Base-by-base conservation (phyloP, 2,329 filamentous ascomycete genomes). In the Hawksworthiomyces lignivorus region DNA sequence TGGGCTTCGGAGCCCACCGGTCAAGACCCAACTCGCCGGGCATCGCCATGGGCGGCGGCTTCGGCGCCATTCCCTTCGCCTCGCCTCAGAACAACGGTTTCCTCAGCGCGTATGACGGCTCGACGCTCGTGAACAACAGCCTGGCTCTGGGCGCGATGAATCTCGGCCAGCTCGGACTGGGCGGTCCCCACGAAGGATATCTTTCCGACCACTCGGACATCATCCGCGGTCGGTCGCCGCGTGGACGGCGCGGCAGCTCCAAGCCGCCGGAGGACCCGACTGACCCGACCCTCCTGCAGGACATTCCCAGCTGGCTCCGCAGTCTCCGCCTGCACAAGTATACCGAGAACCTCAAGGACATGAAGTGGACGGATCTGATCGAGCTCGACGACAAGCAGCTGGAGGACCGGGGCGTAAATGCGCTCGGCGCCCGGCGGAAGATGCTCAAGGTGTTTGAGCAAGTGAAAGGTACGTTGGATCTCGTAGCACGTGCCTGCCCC, bases 391-490 rank as follows among this genome's bases (percentile, higher is more conserved):
- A 98, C 53, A 89, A 89, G 58, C 89, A 87, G 36, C 70, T 98
- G 49, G 90, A 97, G 65, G 85, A 87, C 20, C 83, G 87, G 39
- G 92, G 92, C 37, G 92, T 98, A 24, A 96, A 95, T 61, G 92
- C 92, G 41, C 75, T 97, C 43, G 92, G 92, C 54, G 92, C 92
- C 15, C 75, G 92, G 53, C 84, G 90, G 60, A 98, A 98, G 76
- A 94, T 98, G 87, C 70, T 98, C 47, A 98, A 98, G 78, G 92
- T 97, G 43, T 97, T 97, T 64, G 92, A 97, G 56, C 89, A 96
- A 69, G 90, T 97, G 56, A 87, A 80, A 65, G 84, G 78, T 80
- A 65, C 50, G 66, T 36, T n/a, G n/a, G 15, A 12, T 15, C n/a
- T 21, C 7, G 32, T 8, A 22, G 12, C 3, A 5, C 11, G n/a